These are phyloP conservation scores for Aspergillus felis DNA, from an alignment of 2,329 filamentous ascomycete genomes.

Conservation along the genomic window DNA sequence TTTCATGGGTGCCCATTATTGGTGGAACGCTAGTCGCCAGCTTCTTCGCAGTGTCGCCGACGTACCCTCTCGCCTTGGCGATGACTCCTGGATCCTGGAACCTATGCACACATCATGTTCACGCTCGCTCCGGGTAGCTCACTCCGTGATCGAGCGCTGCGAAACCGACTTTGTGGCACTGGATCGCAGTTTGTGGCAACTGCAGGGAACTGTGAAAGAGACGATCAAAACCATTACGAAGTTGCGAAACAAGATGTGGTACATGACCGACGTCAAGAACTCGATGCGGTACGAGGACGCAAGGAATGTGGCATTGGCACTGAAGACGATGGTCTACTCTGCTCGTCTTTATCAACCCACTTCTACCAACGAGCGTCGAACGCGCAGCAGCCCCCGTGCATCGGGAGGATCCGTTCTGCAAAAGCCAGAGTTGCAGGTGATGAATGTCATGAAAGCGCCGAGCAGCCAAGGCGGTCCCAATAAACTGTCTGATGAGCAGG, in stretches of 20 bases:
- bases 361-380: conserved; percentile 29
- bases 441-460: conserved; percentile 79
- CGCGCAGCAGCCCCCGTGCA: conserved; percentile 44
- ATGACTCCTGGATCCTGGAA: conserved; percentile 66
- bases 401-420: conserved; percentile 62
- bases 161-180: conserved; percentile 65
- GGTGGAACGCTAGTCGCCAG: conserved; percentile 77
- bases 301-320: conserved; percentile 75
- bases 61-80: conserved; percentile 49
- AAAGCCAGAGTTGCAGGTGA: conserved; percentile 76
- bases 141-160: conserved; percentile 32
- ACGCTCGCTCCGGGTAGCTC: conserved; percentile 30
- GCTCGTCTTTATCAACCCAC: conserved; percentile 20
- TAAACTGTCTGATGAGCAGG: conserved; percentile 93
- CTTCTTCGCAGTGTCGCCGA: conserved; percentile 59
- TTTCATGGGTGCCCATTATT: conserved; percentile 78
- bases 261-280: conserved; percentile 86
- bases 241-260: conserved; percentile 97
- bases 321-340: conserved; percentile 80
- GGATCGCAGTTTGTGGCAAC: conserved; percentile 74
- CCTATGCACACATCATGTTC: conserved; percentile 62
- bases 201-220: conserved; percentile 68
- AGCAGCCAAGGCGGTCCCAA: conserved; percentile 85
- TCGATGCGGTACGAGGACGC: conserved; percentile 85
- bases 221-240: conserved; percentile 71